phyloP scores from a whole-genome alignment of 2,329 filamentous ascomycete genomes.

The Fusarium guadeloupense region DNA sequence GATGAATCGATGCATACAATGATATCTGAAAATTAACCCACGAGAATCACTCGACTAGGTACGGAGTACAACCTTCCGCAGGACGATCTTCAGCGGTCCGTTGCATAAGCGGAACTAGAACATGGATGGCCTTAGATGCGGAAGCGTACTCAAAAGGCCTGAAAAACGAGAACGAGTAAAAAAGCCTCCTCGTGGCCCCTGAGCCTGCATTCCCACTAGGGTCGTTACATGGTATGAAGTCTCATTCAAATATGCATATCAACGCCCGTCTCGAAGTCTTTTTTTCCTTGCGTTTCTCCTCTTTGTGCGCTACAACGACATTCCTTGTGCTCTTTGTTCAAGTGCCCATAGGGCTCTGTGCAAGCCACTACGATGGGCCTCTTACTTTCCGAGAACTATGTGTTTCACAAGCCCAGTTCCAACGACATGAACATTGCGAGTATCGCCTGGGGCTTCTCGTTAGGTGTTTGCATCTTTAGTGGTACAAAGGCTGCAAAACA shows the following conservation, averaged over 20 bases:
- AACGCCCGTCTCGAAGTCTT: neutral
- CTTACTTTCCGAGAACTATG: conserved; percentile 34
- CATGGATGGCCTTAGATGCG: neutral
- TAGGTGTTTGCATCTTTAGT: conserved; percentile 42
- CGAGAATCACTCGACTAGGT: neutral
- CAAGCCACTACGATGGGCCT: conserved; percentile 28
- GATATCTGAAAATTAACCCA: neutral
- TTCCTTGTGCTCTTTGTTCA: conserved; percentile 1
- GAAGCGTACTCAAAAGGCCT: neutral
- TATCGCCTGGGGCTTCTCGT: conserved; percentile 42
- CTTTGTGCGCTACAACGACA: neutral
- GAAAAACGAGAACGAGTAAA: neutral
- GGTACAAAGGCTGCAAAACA: conserved; percentile 37
- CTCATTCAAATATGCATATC: conserved; percentile 24
- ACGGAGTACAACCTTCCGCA: neutral
- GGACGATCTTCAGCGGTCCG: conserved; percentile 22
- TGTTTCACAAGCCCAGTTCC: conserved; percentile 26
- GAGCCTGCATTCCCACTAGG: neutral
- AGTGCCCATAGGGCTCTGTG: neutral
- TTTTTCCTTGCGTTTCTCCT: neutral
- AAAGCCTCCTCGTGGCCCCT: conserved; percentile 10
- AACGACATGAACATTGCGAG: conserved; percentile 45
- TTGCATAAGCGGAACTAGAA: conserved; percentile 1
- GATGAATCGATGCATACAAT: neutral
- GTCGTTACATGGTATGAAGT: neutral